Percentiles rank a stretch among this genome's conserved stretches.
phyloP scores from a whole-genome alignment of 345 rosid genomes.

The Raphanus sativus region DNA sequence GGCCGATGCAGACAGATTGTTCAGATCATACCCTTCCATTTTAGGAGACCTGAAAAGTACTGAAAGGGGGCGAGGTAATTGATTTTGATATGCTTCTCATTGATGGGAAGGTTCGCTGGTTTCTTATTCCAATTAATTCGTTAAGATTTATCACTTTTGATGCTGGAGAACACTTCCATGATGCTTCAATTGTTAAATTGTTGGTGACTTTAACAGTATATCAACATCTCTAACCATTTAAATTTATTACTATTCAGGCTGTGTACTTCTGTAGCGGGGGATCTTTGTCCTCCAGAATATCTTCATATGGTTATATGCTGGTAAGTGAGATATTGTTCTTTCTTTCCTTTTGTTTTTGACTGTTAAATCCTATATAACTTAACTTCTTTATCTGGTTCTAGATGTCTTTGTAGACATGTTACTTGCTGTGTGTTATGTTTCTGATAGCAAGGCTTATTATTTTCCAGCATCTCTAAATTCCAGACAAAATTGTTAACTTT shows the following conservation, averaged over 20 bases:
- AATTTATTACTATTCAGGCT: no score
- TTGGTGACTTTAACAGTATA: no score
- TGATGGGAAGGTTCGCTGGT: neutral
- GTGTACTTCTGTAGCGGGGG: constrained; percentile 80
- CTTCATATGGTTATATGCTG: constrained; percentile 94
- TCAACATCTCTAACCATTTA: no score
- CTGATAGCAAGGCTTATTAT: constrained; percentile 72
- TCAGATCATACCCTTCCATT: no score
- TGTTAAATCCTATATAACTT: constrained; percentile 24
- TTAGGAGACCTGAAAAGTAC: no score
- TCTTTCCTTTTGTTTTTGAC: constrained; percentile 14
- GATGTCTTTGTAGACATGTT: constrained; percentile 93
- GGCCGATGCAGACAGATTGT: no score
- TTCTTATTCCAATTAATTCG: neutral
- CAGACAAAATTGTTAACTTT: neutral
- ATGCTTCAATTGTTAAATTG: no score
- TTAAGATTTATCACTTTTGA: no score
- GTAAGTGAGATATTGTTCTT: constrained; percentile 41
- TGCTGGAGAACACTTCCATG: no score
- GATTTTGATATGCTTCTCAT: neutral
- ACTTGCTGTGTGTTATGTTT: constrained; percentile 86
- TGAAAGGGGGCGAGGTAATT: no score
- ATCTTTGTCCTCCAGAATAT: constrained; percentile 86
- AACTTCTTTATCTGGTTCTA: constrained; percentile 43
- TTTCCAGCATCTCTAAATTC: neutral